Percentiles rank a stretch among this genome's conserved stretches.
Conservation (phyloP, 257 asterid species). For the Solanum raphanifolium region DNA sequence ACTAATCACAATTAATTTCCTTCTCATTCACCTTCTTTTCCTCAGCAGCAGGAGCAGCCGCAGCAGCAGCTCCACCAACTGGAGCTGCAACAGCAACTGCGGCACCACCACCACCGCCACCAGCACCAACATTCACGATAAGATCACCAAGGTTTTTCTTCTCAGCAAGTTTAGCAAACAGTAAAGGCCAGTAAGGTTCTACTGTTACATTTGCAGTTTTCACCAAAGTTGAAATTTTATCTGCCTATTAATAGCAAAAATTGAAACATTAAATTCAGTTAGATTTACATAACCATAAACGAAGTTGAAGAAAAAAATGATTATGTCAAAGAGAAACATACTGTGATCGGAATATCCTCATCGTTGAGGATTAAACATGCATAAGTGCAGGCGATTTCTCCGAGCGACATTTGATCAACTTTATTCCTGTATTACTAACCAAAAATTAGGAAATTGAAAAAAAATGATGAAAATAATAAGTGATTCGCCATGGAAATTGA, state of each 20-base stretch:
- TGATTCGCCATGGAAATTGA: not conserved
- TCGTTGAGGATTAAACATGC: not conserved
- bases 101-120: slow-evolving; percentile 44
- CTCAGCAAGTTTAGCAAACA: slow-evolving; percentile 59
- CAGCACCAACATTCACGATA: slow-evolving; percentile 47
- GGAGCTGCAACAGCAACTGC: slow-evolving; percentile 33
- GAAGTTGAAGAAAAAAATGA: not conserved
- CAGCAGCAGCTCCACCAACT: slow-evolving; percentile 34
- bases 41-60: slow-evolving; percentile 38
- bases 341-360: not conserved
- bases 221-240: slow-evolving; percentile 40
- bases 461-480: not conserved
- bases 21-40: slow-evolving; percentile 33
- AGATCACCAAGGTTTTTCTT: slow-evolving; percentile 55
- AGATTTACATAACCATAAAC: not conserved
- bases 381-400: slow-evolving; percentile 3
- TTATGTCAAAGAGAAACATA: not conserved
- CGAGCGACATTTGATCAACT: not conserved
- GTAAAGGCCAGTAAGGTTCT: slow-evolving; percentile 71
- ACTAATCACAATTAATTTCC: not conserved
- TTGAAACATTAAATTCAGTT: not conserved
- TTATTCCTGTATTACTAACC: too few relatives aligned
- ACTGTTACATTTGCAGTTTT: slow-evolving; percentile 50
- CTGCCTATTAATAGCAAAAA: slow-evolving; percentile 28
- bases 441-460: not conserved